Base-by-base conservation (phyloP, 129 eudicot genomes). In the Artemisia argyi region DNA sequence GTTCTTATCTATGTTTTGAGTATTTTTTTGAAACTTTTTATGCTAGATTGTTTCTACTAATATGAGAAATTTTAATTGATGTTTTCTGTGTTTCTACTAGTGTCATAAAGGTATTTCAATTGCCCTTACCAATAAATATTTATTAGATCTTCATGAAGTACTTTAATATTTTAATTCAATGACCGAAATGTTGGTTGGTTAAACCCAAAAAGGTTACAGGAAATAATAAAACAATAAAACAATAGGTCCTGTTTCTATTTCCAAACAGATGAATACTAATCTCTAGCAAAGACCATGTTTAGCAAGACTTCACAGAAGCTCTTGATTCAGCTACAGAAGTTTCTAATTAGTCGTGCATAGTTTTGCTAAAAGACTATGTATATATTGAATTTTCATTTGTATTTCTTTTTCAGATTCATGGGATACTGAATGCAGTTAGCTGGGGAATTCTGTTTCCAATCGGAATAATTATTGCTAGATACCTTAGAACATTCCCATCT, bases 391-490 rank as follows among this genome's bases (percentile, higher is more conserved):
- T 71, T 3, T 11, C 18, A 54, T 56, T 9, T 44, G 7, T 16
- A 1, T 48, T 76, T 63, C 50, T 10, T 66, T 16, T 68, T 64
- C 87, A 93, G 98, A 93, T 84, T 82, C 98, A 89, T 74, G 98
- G 97, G 64, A 78, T 93, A 58, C 72, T 93, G 59, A 93, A 93
- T 82, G 98, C 79, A 12, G 85, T 93, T 65, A 93, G 98, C 66
- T 90, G 98, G 96, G 97, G 96, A 63, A 54, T 84, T 30, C 19
- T 93, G 72, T 83, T 93, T 77, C 98, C 96, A 0, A 10, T 83
- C 14, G 98, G 98, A 65, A 79, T 77, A 39, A 84, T 93, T 57
- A 79, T 89, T 0, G 95, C 97, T 16, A 68, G 98, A 78, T 89
- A 87, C 78, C 46, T 93, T 76, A 79, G 88, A 79, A 22, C 78